Evolutionary conservation across 2,329 filamentous ascomycete genomes (phyloP), one percentile per base, ranked within the genome.

Genomic region (Hansfordia pulvinata): DNA sequence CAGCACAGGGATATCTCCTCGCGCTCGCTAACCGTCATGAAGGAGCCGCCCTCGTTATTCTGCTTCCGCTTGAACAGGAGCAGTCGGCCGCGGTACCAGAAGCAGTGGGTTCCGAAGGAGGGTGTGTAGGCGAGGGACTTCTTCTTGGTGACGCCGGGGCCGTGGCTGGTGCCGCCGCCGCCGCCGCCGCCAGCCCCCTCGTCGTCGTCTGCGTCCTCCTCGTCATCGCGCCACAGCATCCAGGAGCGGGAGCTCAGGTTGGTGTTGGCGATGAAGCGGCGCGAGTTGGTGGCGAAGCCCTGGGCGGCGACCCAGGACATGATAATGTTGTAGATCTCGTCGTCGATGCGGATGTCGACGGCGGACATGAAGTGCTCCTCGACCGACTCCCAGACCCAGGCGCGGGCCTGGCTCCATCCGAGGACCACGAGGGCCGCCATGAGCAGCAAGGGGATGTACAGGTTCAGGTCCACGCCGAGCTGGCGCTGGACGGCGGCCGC

Each of bases 271-370:
- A 80, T 60, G 35, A 79, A 76, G 23, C 62, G 62, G 10, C 70
- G 68, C 1, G 73, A 67, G 5, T 55, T 52, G 33, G 65, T 60
- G 12, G 71, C 60, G 36, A 80, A 79, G 4, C 53, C 47, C 46
- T 82, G 76, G 18, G 56, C 50, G 2, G 74, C 62, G 3, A 81
- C 62, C 76, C 76, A 82, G 15, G 60, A 61, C 72, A 81, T 79
- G 20, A 81, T 41, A 40, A 79, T 77, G 42, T 75, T 75, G 54
- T 79, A 82, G 30, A 78, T 69, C 44, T 82, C 76, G 38, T 83
- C 77, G 30, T 81, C 74, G 16, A 69, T 62, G 23, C 72, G 64
- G 20, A 83, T 67, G 37, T 76, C 69, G 11, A 76, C 74, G 2
- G 64, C 69, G 3, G 69, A 76, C 58, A 78, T 72, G 38, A 76